Evolutionary conservation across 371 early-diverging fungal genomes (phyloP), one percentile per base, ranked within the genome.

Genomic region (Rhizopus stolonifer): DNA sequence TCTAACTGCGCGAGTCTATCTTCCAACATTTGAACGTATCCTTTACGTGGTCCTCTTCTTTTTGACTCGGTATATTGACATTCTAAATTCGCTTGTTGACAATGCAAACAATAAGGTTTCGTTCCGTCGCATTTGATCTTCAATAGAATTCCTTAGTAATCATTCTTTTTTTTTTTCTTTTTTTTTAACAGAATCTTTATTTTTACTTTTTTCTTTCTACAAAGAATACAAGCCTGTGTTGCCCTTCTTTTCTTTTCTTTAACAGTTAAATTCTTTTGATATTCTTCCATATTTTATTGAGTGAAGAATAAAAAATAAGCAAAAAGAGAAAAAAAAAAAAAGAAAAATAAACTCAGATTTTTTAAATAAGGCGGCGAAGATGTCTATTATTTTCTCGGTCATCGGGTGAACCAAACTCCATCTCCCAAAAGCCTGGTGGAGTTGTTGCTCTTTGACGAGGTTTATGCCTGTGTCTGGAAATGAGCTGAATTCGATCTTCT

Each of bases 21-120:
- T 54, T 90, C 91, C 14, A 90, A 67, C 21, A 82, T 67, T 36
- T 87, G 86, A 14, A 88, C 87, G 48, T 88, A 86, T 9, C 91
- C 91, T 58, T 89, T 88, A 23, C 89, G 82, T 18, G 89, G 91
- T 0, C 89, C 89, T n/a, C 91, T 80, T 55, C 88, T 88, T 53
- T 86, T 87, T 48, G 80, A 82, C n/a, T 86, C 81, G 4, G 83
- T 76, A 62, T 87, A 92, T 32, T 88, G 76, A 70, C 95, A 95
- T 36, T 67, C 58, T 4, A 75, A 57, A 11, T 76, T 72, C 21
- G 82, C 69, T 49, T 87, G 83, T 24, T 72, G 58, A 64, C 95
- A 95, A 60, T 91, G 88, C 11, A 79, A 72, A 67, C 95, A 95
- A 21, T 82, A 77, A 1, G 88, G 90, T 44, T 87, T 85, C n/a